These are phyloP conservation scores for Epichloe festucae DNA, from an alignment of 2,329 filamentous ascomycete species.

Conservation along the genomic window DNA sequence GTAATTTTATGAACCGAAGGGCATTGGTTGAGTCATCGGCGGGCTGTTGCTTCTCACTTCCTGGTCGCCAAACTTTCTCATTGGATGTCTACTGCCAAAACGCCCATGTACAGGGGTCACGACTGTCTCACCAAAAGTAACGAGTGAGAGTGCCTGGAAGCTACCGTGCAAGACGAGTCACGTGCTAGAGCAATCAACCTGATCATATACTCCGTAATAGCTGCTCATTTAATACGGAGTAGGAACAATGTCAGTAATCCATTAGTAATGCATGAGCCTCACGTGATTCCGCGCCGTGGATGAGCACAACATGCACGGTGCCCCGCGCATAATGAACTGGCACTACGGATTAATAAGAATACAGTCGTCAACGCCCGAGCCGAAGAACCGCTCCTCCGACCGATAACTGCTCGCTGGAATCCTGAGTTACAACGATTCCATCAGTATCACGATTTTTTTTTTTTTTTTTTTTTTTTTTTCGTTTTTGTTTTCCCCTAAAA, in stretches of 20 bases:
- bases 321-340: neutral
- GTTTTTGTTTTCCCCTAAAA: no score
- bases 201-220: no score
- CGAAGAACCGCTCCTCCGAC: constrained; percentile 1
- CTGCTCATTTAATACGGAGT: no score
- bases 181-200: no score
- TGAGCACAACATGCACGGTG: constrained; percentile 2
- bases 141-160: no score
- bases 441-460: no score
- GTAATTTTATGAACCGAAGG: neutral
- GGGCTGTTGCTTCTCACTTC: neutral
- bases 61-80: neutral
- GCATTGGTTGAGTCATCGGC: neutral
- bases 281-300: constrained; percentile 12
- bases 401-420: neutral
- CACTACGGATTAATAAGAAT: neutral
- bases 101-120: no score
- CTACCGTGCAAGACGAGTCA: no score
- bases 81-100: no score
- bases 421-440: no score
- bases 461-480: no score
- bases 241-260: neutral
- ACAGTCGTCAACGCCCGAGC: neutral
- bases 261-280: constrained; percentile 7
- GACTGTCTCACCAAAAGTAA: no score